Conservation (phyloP, 352 stramenopile genomes). For the Sclerospora graminicola region DNA sequence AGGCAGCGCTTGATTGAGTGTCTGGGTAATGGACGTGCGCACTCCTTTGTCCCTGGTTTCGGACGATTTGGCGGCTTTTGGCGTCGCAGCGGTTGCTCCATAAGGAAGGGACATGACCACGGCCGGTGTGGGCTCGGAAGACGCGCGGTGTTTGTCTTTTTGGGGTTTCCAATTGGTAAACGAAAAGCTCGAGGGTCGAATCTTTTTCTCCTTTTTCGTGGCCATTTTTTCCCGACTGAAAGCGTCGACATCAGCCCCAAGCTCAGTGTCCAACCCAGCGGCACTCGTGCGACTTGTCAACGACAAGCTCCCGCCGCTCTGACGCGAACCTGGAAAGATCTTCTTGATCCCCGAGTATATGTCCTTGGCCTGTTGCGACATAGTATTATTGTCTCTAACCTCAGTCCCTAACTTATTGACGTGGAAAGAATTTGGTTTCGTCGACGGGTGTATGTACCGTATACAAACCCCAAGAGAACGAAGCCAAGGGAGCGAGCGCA, state of each 20-base stretch:
- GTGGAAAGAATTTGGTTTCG: not conserved
- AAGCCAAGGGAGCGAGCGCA: too few relatives aligned
- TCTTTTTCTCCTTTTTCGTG: constrained; percentile 30
- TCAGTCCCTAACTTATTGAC: too few relatives aligned
- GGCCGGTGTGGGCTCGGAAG: constrained; percentile 10
- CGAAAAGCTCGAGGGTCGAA: constrained; percentile 39
- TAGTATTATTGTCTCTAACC: constrained; percentile 10
- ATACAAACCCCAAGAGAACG: constrained; percentile 1
- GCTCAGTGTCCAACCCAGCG: constrained; percentile 11
- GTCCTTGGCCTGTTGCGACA: constrained; percentile 70
- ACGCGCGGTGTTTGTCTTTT: constrained; percentile 27
- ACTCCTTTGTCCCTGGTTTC: constrained; percentile 6
- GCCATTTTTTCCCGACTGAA: constrained; percentile 6
- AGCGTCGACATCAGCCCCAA: constrained; percentile 8
- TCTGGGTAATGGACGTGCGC: constrained; percentile 19
- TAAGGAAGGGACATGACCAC: constrained; percentile 35
- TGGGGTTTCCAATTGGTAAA: constrained; percentile 32
- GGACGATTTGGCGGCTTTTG: constrained; percentile 13
- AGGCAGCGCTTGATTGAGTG: constrained; percentile 16
- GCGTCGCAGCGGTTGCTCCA: constrained; percentile 23
- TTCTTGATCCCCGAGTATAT: constrained; percentile 76
- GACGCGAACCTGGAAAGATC: constrained; percentile 43
- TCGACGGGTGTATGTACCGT: not conserved
- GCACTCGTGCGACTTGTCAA: constrained; percentile 22
- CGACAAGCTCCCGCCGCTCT: constrained; percentile 39